Evolutionary conservation across 306 rosid species (phyloP).

Genomic region (Begonia peltatifolia): DNA sequence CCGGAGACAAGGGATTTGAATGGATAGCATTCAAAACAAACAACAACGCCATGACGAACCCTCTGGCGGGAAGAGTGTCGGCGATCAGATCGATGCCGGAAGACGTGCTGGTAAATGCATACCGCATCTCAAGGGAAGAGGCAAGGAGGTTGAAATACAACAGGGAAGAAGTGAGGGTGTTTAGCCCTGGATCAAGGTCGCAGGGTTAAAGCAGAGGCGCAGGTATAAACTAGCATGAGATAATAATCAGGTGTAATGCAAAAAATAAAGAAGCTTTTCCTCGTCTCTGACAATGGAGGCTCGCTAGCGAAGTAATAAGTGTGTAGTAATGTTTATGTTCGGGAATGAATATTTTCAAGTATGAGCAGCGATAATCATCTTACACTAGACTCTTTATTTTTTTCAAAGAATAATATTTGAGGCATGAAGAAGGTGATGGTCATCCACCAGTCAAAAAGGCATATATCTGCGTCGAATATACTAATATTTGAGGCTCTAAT

Average conservation of each 20-base stretch:
- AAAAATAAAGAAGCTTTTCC: not conserved
- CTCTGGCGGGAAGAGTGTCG: slow-evolving; percentile 15
- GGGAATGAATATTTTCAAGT: not conserved
- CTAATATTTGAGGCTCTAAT: no score
- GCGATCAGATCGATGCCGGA: slow-evolving; percentile 12
- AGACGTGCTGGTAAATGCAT: slow-evolving; percentile 6
- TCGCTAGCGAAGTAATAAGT: not conserved
- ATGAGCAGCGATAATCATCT: not conserved
- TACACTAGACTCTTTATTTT: no score
- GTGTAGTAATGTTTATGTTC: not conserved
- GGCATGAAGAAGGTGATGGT: no score
- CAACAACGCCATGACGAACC: slow-evolving; percentile 12
- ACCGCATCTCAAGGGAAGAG: slow-evolving; percentile 10
- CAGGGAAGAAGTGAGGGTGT: slow-evolving; percentile 7
- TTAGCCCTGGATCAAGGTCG: slow-evolving; percentile 11
- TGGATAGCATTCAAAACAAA: slow-evolving; percentile 23
- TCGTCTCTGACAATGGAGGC: not conserved
- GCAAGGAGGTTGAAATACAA: slow-evolving; percentile 13
- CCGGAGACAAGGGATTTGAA: slow-evolving; percentile 13
- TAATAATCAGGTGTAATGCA: not conserved
- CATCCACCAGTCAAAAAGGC: no score
- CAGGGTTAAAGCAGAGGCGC: not conserved
- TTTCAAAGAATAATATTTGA: no score
- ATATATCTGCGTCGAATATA: no score
- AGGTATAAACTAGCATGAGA: not conserved